Conservation (phyloP, 257 asterid genomes). For the Penstemon newberryi region DNA sequence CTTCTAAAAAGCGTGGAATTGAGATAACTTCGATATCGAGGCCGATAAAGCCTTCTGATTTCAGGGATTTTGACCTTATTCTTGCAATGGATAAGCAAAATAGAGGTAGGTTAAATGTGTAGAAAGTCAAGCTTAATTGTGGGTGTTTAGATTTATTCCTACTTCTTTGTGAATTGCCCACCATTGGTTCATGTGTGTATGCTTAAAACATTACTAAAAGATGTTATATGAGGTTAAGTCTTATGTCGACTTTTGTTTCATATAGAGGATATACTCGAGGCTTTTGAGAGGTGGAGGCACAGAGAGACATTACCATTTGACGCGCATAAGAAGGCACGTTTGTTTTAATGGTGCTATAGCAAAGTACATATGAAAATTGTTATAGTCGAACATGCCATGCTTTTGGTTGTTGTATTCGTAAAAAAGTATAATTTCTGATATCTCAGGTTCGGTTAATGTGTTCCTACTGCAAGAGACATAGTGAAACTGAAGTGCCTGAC, state of each 20-base stretch:
- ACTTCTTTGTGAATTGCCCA: not conserved
- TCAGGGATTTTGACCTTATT: conserved; percentile 84
- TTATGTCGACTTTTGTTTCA: conserved; percentile 5
- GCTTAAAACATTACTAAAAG: not conserved
- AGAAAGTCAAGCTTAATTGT: not conserved
- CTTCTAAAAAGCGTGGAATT: conserved; percentile 86
- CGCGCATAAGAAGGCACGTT: conserved; percentile 54
- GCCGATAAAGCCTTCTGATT: conserved; percentile 81
- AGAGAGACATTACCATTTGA: conserved; percentile 57
- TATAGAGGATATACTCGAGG: conserved; percentile 57
- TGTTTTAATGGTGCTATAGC: too few relatives aligned
- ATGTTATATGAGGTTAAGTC: not conserved
- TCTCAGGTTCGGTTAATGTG: conserved; percentile 67
- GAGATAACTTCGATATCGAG: conserved; percentile 82
- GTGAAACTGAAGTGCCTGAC: conserved; percentile 78
- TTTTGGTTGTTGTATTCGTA: not conserved
- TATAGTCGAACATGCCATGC: too few relatives aligned
- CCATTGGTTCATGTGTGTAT: not conserved
- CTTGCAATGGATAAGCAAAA: conserved; percentile 92
- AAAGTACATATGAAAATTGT: too few relatives aligned
- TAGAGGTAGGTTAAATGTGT: conserved; percentile 51
- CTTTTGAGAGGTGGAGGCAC: conserved; percentile 78
- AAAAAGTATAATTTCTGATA: conserved; percentile 2
- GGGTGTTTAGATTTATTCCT: not conserved
- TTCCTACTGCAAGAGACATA: conserved; percentile 73